Conservation (phyloP, 2,329 filamentous ascomycete genomes). For the Claviceps fusiformis region DNA sequence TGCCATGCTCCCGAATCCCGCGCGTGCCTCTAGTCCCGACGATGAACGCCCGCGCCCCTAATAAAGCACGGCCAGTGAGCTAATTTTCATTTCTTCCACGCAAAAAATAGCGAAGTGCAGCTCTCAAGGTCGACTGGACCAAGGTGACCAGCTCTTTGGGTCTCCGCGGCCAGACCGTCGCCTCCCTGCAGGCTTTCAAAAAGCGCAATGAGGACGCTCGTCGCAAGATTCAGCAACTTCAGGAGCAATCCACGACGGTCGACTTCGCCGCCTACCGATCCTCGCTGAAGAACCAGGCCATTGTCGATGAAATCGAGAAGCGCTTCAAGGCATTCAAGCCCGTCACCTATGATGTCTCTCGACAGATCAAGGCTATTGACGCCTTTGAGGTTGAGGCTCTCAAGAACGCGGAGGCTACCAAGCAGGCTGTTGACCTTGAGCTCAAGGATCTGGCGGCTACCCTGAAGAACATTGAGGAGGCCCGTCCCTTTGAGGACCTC, state of each 20-base stretch:
- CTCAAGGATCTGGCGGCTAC: slow-evolving; percentile 89
- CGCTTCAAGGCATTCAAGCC: slow-evolving; percentile 88
- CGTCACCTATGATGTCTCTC: slow-evolving; percentile 76
- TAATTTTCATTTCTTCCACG: slow-evolving; percentile 32
- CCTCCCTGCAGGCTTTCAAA: slow-evolving; percentile 92
- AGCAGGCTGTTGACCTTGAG: slow-evolving; percentile 90
- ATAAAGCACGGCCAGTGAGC: slow-evolving; percentile 26
- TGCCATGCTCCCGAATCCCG: neutral
- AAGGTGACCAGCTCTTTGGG: slow-evolving; percentile 89
- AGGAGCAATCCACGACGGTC: slow-evolving; percentile 71
- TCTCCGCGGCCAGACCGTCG: slow-evolving; percentile 86
- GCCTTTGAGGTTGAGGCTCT: slow-evolving; percentile 94
- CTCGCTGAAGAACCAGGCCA: slow-evolving; percentile 86
- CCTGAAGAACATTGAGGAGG: slow-evolving; percentile 91
- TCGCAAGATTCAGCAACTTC: slow-evolving; percentile 76
- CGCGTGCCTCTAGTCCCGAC: neutral
- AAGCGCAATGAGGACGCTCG: slow-evolving; percentile 98
- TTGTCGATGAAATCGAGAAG: slow-evolving; percentile 95
- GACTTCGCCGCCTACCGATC: slow-evolving; percentile 91
- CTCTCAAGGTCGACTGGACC: slow-evolving; percentile 98
- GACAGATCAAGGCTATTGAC: slow-evolving; percentile 97
- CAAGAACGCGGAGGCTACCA: slow-evolving; percentile 94
- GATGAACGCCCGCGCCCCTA: neutral
- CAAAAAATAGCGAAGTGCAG: slow-evolving; percentile 72
- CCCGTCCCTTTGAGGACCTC: slow-evolving; percentile 89